phyloP scores from a whole-genome alignment of 106 monocot species.

The Platanthera zijinensis region DNA sequence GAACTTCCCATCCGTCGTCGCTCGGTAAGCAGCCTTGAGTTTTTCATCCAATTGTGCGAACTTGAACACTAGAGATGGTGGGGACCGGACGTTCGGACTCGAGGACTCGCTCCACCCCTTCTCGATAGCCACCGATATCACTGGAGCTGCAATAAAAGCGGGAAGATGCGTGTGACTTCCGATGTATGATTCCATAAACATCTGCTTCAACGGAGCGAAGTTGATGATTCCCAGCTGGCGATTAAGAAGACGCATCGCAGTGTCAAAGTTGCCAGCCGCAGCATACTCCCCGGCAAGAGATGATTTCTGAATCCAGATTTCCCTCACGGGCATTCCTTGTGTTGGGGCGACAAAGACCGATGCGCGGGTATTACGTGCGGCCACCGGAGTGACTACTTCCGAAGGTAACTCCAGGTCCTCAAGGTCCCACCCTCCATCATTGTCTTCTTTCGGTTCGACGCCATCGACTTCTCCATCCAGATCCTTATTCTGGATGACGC shows the following conservation, averaged over 20 bases:
- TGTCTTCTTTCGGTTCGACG: conserved; percentile 20
- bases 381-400: conserved; percentile 31
- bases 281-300: conserved; percentile 54
- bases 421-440: conserved; percentile 60
- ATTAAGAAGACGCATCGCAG: conserved; percentile 43
- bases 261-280: conserved; percentile 58
- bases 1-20: conserved; percentile 51
- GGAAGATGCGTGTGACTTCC: conserved; percentile 43
- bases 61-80: conserved; percentile 43
- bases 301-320: conserved; percentile 65
- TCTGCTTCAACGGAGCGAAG: conserved; percentile 36
- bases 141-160: conserved; percentile 29
- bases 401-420: conserved; percentile 50
- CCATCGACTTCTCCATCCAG: conserved; percentile 17
- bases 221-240: conserved; percentile 55
- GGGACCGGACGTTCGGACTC: conserved; percentile 32
- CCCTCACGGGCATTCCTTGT: conserved; percentile 50
- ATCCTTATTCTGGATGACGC: conserved; percentile 19
- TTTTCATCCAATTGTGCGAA: conserved; percentile 51
- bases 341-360: conserved; percentile 40
- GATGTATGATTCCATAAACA: conserved; percentile 38
- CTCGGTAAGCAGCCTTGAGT: conserved; percentile 34
- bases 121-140: conserved; percentile 38
- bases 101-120: conserved; percentile 50
- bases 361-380: conserved; percentile 15